These are phyloP conservation scores for Beauveria australis DNA, from an alignment of 2,329 filamentous ascomycete species.

Conservation along the genomic window DNA sequence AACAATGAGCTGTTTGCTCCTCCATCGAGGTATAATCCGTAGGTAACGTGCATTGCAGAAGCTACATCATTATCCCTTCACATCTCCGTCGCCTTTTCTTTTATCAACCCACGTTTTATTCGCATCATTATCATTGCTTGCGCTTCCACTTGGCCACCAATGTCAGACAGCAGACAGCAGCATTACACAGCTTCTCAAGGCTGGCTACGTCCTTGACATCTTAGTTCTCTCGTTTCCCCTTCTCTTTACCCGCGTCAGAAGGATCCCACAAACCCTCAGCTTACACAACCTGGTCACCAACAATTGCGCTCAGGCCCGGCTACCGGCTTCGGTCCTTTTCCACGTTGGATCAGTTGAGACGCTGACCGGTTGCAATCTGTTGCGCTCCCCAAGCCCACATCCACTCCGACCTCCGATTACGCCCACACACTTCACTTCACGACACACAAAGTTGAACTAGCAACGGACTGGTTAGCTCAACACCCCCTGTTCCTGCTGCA, in stretches of 20 bases:
- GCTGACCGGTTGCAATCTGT: not conserved
- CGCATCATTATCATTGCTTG: not conserved
- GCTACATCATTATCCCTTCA: not conserved
- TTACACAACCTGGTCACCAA: not conserved
- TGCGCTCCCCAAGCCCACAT: not conserved
- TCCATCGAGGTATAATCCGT: not conserved
- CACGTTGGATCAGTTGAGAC: not conserved
- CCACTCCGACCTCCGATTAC: not conserved
- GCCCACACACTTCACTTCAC: not conserved
- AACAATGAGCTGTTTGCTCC: not conserved
- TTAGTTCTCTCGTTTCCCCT: not conserved
- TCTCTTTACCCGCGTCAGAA: not conserved
- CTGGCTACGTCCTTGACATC: not conserved
- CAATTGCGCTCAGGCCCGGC: not conserved
- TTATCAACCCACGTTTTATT: not conserved
- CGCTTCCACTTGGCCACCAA: not conserved
- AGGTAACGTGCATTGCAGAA: not conserved
- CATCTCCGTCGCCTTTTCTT: not conserved
- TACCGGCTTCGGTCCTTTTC: not conserved
- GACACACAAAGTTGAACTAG: slow-evolving; percentile 1
- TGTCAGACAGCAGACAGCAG: not conserved
- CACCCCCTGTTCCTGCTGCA: not conserved
- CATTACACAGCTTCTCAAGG: not conserved
- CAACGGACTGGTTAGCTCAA: not conserved
- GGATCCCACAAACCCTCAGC: not conserved